Base-by-base conservation (phyloP, 2,329 filamentous ascomycete genomes). In the Epicoccum sorghinum region DNA sequence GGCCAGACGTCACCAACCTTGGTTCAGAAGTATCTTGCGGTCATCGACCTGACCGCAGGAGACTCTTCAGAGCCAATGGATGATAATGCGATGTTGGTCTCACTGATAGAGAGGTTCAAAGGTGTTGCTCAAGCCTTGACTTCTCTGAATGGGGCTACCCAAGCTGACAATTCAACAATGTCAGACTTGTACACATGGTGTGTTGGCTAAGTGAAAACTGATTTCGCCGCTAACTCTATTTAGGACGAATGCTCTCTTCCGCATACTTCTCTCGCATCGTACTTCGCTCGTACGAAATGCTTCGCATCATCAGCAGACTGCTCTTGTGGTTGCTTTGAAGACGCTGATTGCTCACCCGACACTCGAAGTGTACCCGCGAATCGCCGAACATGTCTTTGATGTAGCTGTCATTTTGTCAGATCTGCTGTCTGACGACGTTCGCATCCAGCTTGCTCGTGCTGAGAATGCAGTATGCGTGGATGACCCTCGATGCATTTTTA, bases 371-470 rank as follows among this genome's bases (percentile, higher is more conserved):
- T 71, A 70, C 30, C 72, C 70, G 10, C 54, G 59, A 2, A 71
- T 73, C 4, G 63, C 72, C 1, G 76, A 80, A 52, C 72, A 76
- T 54, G 60, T 80, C 18, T 76, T 78, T 59, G 79, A 81, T 55
- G 71, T 79, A 6, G 71, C 77, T 13, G 69, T 75, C 1, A 58
- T 72, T 22, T 63, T 80, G 12, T 75, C 76, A 13, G 79, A 81
- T 49, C 59, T 64, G 25, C 59, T 81, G 4, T 68, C 76, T 0
- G 69, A 76, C 24, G 74, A 77, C 22, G 64, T 70, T 4, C 71
- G 79, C 12, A 62, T 61, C 10, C 73, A 65, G 50, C 60, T 77
- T 35, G 45, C 66, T 50, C 65, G 65, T 42, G 37, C 70, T 36
- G 68, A 74, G 29, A 58, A 57, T 25, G 55, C 49, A 23, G 68